A percentile compares a stretch with the other conserved stretches of the same genome.
Evolutionary conservation across 768 basidiomycete species (phyloP).

Genomic region (Boletus subcaerulescens): DNA sequence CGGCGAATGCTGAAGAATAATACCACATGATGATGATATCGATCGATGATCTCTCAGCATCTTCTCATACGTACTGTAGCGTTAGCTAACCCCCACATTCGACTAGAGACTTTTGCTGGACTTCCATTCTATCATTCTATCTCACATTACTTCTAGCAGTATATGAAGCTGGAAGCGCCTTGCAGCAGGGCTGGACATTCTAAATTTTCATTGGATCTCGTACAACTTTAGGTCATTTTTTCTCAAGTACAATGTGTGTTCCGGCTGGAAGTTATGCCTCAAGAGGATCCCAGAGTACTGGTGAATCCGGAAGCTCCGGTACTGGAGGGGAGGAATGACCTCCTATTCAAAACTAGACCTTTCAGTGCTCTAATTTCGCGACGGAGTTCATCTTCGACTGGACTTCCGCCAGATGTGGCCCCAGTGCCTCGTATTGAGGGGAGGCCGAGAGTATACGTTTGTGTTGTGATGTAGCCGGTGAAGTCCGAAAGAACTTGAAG

Average conservation of each 20-base stretch:
- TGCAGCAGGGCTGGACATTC: neutral
- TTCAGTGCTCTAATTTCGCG: constrained; percentile 76
- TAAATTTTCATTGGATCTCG: neutral
- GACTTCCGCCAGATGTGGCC: constrained; percentile 14
- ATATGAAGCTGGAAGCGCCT: too few relatives aligned
- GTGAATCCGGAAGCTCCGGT: constrained; percentile 4
- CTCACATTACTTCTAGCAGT: neutral
- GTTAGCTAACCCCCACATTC: neutral
- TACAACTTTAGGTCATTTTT: neutral
- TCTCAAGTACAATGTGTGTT: neutral
- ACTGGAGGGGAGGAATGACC: constrained; percentile 24
- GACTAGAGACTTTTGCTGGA: neutral
- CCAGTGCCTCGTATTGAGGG: constrained; percentile 19
- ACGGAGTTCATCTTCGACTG: constrained; percentile 59
- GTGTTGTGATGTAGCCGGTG: constrained; percentile 76
- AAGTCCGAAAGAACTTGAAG: constrained; percentile 67
- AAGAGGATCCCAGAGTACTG: constrained; percentile 1
- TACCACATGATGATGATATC: too few relatives aligned
- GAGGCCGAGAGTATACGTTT: constrained; percentile 48
- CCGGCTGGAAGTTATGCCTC: neutral
- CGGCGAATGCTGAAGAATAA: constrained; percentile 35
- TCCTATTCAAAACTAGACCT: constrained; percentile 76
- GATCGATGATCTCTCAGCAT: neutral
- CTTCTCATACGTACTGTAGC: neutral
- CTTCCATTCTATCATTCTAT: neutral